Conservation (phyloP, 2,329 filamentous ascomycete species). For the Sclerotinia subarctica region DNA sequence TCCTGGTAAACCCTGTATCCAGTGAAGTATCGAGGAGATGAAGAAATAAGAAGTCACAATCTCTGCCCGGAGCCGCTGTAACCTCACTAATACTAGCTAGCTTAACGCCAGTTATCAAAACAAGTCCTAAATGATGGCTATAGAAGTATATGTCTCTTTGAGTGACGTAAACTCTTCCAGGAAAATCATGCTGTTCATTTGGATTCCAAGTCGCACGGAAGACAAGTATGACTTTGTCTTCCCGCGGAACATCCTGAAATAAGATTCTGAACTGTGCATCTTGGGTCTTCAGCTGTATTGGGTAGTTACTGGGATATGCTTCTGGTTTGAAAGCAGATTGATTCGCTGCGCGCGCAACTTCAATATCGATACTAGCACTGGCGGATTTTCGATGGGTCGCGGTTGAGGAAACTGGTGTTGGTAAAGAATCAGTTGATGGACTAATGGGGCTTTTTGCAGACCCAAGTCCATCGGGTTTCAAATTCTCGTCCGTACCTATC, state of each 20-base stretch:
- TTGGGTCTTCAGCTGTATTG: slow-evolving; percentile 75
- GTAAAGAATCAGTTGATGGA: slow-evolving; percentile 30
- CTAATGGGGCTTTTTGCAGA: slow-evolving; percentile 25
- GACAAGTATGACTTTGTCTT: slow-evolving; percentile 84
- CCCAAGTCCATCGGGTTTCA: slow-evolving; percentile 32
- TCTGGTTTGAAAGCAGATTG: slow-evolving; percentile 32
- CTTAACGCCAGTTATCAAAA: slow-evolving; percentile 75
- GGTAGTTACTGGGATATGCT: slow-evolving; percentile 73
- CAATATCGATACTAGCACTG: slow-evolving; percentile 37
- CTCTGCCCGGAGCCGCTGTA: slow-evolving; percentile 81
- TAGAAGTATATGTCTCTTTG: slow-evolving; percentile 91
- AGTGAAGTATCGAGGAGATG: slow-evolving; percentile 51
- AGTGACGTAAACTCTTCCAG: slow-evolving; percentile 84
- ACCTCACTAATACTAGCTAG: slow-evolving; percentile 79
- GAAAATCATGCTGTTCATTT: slow-evolving; percentile 72
- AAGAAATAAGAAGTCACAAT: slow-evolving; percentile 89
- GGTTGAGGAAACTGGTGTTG: slow-evolving; percentile 15
- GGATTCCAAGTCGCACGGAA: slow-evolving; percentile 86
- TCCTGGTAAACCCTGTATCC: slow-evolving; percentile 42
- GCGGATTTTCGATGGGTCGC: slow-evolving; percentile 33
- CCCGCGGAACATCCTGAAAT: slow-evolving; percentile 73
- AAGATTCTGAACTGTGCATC: slow-evolving; percentile 90
- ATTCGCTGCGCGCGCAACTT: slow-evolving; percentile 38
- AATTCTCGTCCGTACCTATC: slow-evolving; percentile 33
- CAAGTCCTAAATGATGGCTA: slow-evolving; percentile 87